Conservation (phyloP, 139 green algal genomes). For the Closterium sp. region DNA sequence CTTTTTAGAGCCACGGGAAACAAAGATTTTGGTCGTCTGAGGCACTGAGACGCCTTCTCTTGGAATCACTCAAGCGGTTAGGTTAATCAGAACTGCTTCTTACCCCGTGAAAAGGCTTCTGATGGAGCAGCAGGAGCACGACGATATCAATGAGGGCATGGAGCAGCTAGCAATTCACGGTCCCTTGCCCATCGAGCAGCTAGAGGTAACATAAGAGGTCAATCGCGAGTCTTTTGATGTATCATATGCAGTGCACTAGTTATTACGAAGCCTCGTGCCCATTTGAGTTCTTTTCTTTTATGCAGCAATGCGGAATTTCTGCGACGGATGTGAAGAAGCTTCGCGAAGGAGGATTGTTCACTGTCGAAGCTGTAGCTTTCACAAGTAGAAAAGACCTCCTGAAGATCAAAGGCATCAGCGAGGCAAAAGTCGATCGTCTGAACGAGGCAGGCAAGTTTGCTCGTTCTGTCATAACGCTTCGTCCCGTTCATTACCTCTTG, state of each 20-base stretch:
- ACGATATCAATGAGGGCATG: background rate
- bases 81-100: background rate
- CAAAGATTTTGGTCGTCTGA: background rate
- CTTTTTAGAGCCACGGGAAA: background rate
- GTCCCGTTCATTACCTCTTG: background rate
- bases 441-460: conserved; percentile 73
- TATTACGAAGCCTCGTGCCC: background rate
- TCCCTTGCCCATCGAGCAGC: conserved; percentile 9
- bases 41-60: background rate
- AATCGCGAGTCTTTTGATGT: background rate
- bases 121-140: conserved; percentile 6
- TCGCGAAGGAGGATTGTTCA: conserved; percentile 78
- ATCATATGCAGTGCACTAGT: background rate
- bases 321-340: conserved; percentile 96
- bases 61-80: too few relatives aligned
- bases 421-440: conserved; percentile 92
- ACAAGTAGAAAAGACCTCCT: conserved; percentile 78
- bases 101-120: background rate
- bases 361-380: conserved; percentile 80
- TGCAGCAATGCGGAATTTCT: conserved; percentile 41
- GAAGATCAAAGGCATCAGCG: conserved; percentile 93
- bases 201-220: background rate
- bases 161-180: background rate
- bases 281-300: conserved; percentile 19
- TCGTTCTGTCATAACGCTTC: background rate